A percentile compares a stretch with the other conserved stretches of the same genome.
Evolutionary conservation across 2,329 filamentous ascomycete species (phyloP).

Genomic region (Aspergillus persii): DNA sequence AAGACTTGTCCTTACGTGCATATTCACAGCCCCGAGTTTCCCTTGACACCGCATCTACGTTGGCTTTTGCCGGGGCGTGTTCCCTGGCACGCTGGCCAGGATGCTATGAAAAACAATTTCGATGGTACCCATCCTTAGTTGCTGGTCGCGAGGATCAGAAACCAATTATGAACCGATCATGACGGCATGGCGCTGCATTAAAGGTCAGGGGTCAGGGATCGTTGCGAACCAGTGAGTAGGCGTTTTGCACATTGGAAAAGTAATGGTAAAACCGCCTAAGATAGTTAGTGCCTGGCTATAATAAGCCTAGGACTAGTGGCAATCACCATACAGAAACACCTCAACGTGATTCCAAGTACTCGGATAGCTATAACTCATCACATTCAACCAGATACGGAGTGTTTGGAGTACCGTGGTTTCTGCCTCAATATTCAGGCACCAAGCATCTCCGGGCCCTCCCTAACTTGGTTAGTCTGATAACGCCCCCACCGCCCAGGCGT

Average conservation of each 20-base stretch:
- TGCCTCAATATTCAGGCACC: background rate
- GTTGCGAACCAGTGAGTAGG: background rate
- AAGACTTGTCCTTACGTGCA: background rate
- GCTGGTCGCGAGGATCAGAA: conserved; percentile 1
- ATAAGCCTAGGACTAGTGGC: too few species aligned
- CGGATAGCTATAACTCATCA: too few species aligned
- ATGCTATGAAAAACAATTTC: background rate
- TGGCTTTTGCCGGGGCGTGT: background rate
- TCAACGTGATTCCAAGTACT: too few species aligned
- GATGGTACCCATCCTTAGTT: conserved; percentile 12
- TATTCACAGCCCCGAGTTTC: background rate
- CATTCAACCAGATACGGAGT: too few species aligned
- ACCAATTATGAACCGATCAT: conserved; percentile 1
- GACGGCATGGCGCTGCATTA: background rate
- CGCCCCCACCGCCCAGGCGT: background rate
- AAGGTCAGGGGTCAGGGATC: too few species aligned
- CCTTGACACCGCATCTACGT: too few species aligned
- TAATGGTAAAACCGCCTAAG: too few species aligned
- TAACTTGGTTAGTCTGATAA: background rate
- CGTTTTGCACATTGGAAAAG: background rate
- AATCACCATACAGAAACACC: too few species aligned
- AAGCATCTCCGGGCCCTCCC: background rate
- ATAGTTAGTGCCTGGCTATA: too few species aligned
- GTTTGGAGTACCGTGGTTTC: background rate
- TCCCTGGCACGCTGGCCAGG: background rate